Evolutionary conservation across 495 filamentous ascomycete species (phyloP), one percentile per base, ranked within the genome.

Genomic region (Aspergillus cristatus): DNA sequence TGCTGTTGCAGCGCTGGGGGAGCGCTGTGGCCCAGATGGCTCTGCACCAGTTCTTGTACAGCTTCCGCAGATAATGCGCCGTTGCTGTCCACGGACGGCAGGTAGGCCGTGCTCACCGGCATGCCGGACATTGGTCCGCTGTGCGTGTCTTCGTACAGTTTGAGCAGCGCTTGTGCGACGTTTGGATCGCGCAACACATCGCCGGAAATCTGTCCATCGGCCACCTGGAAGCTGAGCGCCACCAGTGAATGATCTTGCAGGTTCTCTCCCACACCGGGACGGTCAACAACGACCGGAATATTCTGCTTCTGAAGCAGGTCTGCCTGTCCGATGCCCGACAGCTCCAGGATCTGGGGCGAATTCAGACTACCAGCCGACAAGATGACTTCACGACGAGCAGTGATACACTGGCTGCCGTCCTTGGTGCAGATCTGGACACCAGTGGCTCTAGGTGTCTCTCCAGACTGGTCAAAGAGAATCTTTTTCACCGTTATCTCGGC

Each of bases 301-400:
- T 52, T 56, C 18, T 49, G 43, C 3, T 28, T 41, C 8, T 48
- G 14, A 8, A 62, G 55, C 16, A 63, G 36, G 14, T 52, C 43
- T 22, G 28, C 30, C 16, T 28, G 34, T 6, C 78, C 77, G 22
- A 81, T 53, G 7, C 78, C 76, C 0, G 76, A 81, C 0, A 75
- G 62, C 41, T 81, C 75, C 6, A 81, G 64, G 1, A 81, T 38
- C 3, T 60, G 51, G 1, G 78, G 76, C 0, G 76, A 67, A 6
- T 70, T 70, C 33, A 72, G 55, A n/a, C 64, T 54, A 6, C 78
- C 78, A 24, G 59, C 68, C 3, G 71, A 71, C 1, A 77, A 43
- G 18, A 82, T 57, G 0, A 81, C 70, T 34, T 75, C 68, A 28
- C 63, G 74, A 12, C 57, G 57, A 2, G 72, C 78, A 31, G 47